Evolutionary conservation across 257 asterid genomes (phyloP), one percentile per base, ranked within the genome.

Genomic region (Capsicum chinense): DNA sequence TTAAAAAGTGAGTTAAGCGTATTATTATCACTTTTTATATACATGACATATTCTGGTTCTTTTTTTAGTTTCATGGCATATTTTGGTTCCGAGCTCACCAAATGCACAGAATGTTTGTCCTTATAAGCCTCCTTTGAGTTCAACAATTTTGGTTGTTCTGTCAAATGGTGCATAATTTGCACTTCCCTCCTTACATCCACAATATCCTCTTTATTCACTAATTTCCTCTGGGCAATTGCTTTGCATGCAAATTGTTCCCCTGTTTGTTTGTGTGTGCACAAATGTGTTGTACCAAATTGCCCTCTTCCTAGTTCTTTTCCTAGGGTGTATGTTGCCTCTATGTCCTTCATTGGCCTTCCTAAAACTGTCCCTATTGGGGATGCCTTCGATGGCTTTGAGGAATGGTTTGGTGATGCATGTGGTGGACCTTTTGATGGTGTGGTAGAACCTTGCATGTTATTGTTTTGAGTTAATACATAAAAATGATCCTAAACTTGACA

Each of bases 291-390:
- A 37, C 93, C 93, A 59, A 92, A 92, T 85, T 92, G 93, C 0
- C 93, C 95, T 47, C 95, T 83, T 33, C 93, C 95, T 4, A 92
- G 93, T 87, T 92, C 95, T 71, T 92, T 92, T 6, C 95, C 92
- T 10, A 92, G 86, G 70, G 92, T 92, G 85, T 92, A 92, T 74
- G 83, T 79, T 78, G 84, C 47, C 10, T 81, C 82, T 2, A 92
- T 88, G 39, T 92, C 95, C 68, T 90, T 92, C 93, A 92, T 92
- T 58, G 93, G 95, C 19, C 93, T 92, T 15, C 95, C 93, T 7
- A 92, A 88, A 58, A 92, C 92, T 3, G 89, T 90, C 14, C 95
- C 95, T 3, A 83, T 66, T 1, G 89, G 90, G 84, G 83, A 60
- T 56, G 90, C 83, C 81, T 85, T 86, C 59, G 86, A 39, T 6